These are phyloP conservation scores for Diaporthe eres DNA, from an alignment of 2,329 filamentous ascomycete species.

Conservation along the genomic window DNA sequence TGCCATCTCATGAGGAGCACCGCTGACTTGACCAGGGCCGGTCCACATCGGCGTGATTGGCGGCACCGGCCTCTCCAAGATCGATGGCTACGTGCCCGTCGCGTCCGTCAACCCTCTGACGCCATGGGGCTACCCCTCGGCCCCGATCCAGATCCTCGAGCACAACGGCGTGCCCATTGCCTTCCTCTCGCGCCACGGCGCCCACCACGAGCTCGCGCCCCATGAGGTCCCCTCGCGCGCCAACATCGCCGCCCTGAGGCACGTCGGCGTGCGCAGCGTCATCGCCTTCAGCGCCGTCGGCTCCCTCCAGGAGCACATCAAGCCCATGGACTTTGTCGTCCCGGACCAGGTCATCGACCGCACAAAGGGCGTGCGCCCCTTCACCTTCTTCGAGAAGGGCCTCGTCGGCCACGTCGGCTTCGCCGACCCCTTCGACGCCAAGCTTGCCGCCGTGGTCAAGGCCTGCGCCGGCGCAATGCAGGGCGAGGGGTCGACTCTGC, in stretches of 20 bases:
- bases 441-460: constrained; percentile 82
- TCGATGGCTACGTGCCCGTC: constrained; percentile 88
- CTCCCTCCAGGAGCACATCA: constrained; percentile 91
- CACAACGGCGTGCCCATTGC: constrained; percentile 87
- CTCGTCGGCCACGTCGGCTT: constrained; percentile 96
- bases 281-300: constrained; percentile 97
- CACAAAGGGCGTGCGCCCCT: constrained; percentile 93
- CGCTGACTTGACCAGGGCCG: constrained; percentile 61
- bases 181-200: constrained; percentile 93
- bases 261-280: constrained; percentile 88
- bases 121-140: constrained; percentile 87
- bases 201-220: constrained; percentile 89
- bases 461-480: constrained; percentile 81
- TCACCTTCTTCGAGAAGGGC: constrained; percentile 95
- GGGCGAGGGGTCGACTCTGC: constrained; percentile 87
- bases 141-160: constrained; percentile 87
- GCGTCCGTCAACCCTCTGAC: constrained; percentile 83
- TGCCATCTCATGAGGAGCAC: neutral
- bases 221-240: constrained; percentile 96
- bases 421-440: constrained; percentile 91
- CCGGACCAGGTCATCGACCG: constrained; percentile 98
- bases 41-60: constrained; percentile 92
- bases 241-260: constrained; percentile 97
- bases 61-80: constrained; percentile 90
- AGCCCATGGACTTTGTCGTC: constrained; percentile 95